Percentiles rank a stretch among this genome's conserved stretches.
Evolutionary conservation across 257 asterid genomes (phyloP).

Genomic region (Plantago elongata): DNA sequence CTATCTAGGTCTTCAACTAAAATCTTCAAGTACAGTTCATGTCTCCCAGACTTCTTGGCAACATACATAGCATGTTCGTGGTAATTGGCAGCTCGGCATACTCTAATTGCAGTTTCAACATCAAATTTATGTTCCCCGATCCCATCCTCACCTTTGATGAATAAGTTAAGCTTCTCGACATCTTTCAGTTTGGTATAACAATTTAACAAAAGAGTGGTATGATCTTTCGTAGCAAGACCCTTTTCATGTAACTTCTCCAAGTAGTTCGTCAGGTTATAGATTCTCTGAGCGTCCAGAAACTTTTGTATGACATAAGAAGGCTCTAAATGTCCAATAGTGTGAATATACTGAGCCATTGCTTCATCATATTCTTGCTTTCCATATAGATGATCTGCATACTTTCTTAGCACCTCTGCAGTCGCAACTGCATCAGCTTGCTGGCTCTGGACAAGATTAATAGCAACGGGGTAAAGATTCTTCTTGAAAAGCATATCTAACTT

Average conservation of each 20-base stretch:
- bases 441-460: slow-evolving; percentile 88
- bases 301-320: slow-evolving; percentile 95
- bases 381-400: slow-evolving; percentile 89
- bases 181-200: slow-evolving; percentile 96
- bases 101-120: slow-evolving; percentile 94
- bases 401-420: slow-evolving; percentile 91
- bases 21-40: slow-evolving; percentile 91
- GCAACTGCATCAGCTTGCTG: slow-evolving; percentile 98
- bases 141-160: slow-evolving; percentile 83
- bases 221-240: slow-evolving; percentile 92
- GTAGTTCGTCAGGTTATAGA: slow-evolving; percentile 84
- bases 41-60: slow-evolving; percentile 93
- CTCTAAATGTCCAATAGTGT: slow-evolving; percentile 87
- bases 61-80: slow-evolving; percentile 99
- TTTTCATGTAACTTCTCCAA: slow-evolving; percentile 94
- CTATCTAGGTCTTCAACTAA: slow-evolving; percentile 89
- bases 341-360: slow-evolving; percentile 90
- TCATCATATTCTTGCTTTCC: slow-evolving; percentile 81
- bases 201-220: slow-evolving; percentile 87
- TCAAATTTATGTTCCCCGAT: slow-evolving; percentile 80
- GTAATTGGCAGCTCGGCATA: slow-evolving; percentile 93
- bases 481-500: slow-evolving; percentile 94
- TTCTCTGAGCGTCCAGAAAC: slow-evolving; percentile 95
- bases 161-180: slow-evolving; percentile 78
- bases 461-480: slow-evolving; percentile 87